Base-by-base conservation (phyloP, 495 filamentous ascomycete species). In the Daldinia decipiens region DNA sequence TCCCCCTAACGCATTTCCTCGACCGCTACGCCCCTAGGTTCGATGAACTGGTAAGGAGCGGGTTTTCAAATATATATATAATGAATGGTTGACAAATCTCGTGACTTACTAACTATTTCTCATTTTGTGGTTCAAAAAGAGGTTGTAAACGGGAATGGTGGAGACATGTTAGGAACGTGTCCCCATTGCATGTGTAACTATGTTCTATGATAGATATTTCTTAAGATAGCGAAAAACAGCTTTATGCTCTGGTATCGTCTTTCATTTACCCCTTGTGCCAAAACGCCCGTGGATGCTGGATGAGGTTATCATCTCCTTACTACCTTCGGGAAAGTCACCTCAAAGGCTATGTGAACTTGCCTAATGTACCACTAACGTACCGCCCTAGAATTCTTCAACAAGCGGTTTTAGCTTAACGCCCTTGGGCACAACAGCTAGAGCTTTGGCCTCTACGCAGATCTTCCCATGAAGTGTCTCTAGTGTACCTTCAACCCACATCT, bases 381-480 rank as follows among this genome's bases (percentile, higher is more conserved):
- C 19, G 6, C 31, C 47, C 15, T 72, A 87, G 62, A 83, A 88
- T 2, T 74, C 70, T 5, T 84, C 81, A 21, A 79, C 82, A 32
- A 87, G 62, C 43, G 76, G 72, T 45, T 70, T 70, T 32, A 88
- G 80, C 68, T 83, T 77, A 24, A 85, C 79, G 6, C 76, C 79
- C 72, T 84, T 86, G 2, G 87, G 87, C 24, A 87, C 88, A 7
- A 92, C 89, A 77, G 91, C 92, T 61, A 93, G 73, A 8, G 81
- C 89, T 53, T 84, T 84, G 0, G 88, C 86, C 68, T 86, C 78
- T 1, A 88, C 88, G 68, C 80, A 85, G 17, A 88, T 60, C 21
- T 75, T 77, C 5, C 88, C 89, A n/a, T 82, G 74, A 17, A 82
- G 61, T 56, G 83, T 83, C 60, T 85, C 86, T 27, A 92, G 72